These are phyloP conservation scores for Macrophomina tecta DNA, from an alignment of 2,329 filamentous ascomycete genomes.

Conservation along the genomic window DNA sequence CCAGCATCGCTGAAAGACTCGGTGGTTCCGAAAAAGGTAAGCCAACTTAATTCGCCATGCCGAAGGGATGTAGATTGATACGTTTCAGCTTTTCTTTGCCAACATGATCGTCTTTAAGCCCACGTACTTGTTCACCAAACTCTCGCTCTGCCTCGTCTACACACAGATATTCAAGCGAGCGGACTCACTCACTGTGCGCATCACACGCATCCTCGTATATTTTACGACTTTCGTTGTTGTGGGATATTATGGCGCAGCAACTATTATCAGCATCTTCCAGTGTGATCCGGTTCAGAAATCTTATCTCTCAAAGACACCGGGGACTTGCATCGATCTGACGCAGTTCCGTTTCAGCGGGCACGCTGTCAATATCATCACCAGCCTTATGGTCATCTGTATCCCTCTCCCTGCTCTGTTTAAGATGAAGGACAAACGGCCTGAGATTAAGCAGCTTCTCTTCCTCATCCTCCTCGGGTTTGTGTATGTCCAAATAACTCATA, in stretches of 20 bases:
- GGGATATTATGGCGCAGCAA: conserved; percentile 3
- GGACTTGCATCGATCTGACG: conserved; percentile 12
- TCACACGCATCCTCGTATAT: conserved; percentile 12
- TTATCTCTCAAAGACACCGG: conserved; percentile 13
- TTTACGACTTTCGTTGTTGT: conserved; percentile 10
- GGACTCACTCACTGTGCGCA: conserved; percentile 7
- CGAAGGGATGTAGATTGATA: neutral
- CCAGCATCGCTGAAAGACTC: neutral
- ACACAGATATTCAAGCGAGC: conserved; percentile 15
- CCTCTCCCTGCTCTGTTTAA: conserved; percentile 12
- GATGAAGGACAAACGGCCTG: conserved; percentile 17
- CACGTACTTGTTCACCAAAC: conserved; percentile 17
- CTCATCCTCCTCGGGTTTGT: conserved; percentile 19
- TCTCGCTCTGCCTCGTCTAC: conserved; percentile 17
- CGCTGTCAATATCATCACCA: conserved; percentile 21
- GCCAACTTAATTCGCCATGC: neutral
- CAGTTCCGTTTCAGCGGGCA: conserved; percentile 14
- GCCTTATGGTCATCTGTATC: conserved; percentile 18
- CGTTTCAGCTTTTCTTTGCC: conserved; percentile 3
- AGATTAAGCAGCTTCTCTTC: conserved; percentile 19
- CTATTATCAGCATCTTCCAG: conserved; percentile 17
- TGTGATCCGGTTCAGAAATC: conserved; percentile 7
- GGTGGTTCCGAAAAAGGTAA: conserved; percentile 1
- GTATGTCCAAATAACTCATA: neutral
- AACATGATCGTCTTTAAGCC: conserved; percentile 15